Base-by-base conservation (phyloP, 2,329 filamentous ascomycete species). In the Fusarium torreyae region DNA sequence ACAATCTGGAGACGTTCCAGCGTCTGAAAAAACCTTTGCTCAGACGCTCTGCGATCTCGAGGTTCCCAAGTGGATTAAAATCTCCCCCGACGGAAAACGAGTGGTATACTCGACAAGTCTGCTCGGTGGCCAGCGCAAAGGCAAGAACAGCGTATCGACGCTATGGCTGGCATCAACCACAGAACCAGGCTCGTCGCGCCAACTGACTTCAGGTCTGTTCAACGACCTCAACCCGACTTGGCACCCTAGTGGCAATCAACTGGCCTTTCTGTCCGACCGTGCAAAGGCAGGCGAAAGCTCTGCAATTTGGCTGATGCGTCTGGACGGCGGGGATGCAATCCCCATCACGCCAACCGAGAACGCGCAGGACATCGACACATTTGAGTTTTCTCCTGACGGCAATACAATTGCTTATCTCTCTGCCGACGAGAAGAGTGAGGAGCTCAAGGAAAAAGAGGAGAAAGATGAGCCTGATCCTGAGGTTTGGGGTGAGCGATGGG, bases 401-500 rank as follows among this genome's bases (percentile, higher is more conserved):
- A 44, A 48, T 1, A 61, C 45, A 0, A 70, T 74, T 5, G 66
- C 68, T 0, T 74, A 71, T 26, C 18, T 70, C 1, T 73, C 72
- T 1, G 8, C 54, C 0, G 72, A 73, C 18, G 66, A 66, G 28
- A 71, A 71, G 15, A 26, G 13, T 0, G 43, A 66, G 5, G 45
- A 57, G 0, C 22, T 46, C 1, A 70, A 66, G 31, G 56, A 71
- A 2, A 67, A 63, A 1, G 51, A 71, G 4, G 76, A 81, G 14
- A 72, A 77, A 11, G 73, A 73, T 0, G 76, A 77, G 10, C 71
- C 77, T 31, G 80, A 80, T 57, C 74, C 71, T 3, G 67, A 75
- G 9, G 76, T 82, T 17, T 82, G 77, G 76, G 79, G 77, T 26
- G 64, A 78, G 38, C 70, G 77, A 14, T 81, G 77, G 80, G 64